Conservation (phyloP, 768 basidiomycete genomes). For the Hydnum rufescens region DNA sequence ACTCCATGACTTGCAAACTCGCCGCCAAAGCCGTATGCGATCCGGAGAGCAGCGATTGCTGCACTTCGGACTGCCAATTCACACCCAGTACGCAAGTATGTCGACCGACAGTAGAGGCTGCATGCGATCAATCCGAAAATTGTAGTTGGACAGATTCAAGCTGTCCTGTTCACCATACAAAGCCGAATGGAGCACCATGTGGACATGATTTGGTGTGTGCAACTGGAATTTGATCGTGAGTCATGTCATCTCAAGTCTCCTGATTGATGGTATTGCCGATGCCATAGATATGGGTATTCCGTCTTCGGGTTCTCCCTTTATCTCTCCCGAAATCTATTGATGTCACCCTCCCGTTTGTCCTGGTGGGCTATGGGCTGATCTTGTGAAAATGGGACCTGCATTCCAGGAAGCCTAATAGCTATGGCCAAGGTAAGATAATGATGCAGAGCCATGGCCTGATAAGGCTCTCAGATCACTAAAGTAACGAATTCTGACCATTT, state of each 20-base stretch:
- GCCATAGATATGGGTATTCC: not conserved
- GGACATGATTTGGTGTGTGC: constrained; percentile 56
- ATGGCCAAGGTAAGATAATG: constrained; percentile 33
- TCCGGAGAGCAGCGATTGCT: constrained; percentile 56
- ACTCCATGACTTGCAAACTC: constrained; percentile 58
- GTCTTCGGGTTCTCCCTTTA: constrained; percentile 3
- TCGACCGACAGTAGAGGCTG: constrained; percentile 39
- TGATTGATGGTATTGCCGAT: constrained; percentile 26
- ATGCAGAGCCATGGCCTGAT: constrained; percentile 1
- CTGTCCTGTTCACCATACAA: constrained; percentile 47
- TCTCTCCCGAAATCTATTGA: constrained; percentile 49
- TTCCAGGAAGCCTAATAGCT: constrained; percentile 34
- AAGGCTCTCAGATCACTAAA: not conserved
- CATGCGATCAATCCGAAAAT: constrained; percentile 51
- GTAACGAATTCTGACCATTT: not conserved
- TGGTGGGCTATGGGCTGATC: constrained; percentile 62
- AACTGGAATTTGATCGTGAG: constrained; percentile 55
- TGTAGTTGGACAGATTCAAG: constrained; percentile 56
- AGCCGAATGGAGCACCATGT: constrained; percentile 48
- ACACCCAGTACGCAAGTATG: constrained; percentile 51
- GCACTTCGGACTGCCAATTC: constrained; percentile 46
- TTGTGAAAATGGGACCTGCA: constrained; percentile 36
- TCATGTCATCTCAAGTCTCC: no score
- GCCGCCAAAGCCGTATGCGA: constrained; percentile 52
- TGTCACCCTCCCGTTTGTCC: constrained; percentile 57